Evolutionary conservation across 331 rosid genomes (phyloP), one percentile per base, ranked within the genome.

Genomic region (Dryas integrifolia): DNA sequence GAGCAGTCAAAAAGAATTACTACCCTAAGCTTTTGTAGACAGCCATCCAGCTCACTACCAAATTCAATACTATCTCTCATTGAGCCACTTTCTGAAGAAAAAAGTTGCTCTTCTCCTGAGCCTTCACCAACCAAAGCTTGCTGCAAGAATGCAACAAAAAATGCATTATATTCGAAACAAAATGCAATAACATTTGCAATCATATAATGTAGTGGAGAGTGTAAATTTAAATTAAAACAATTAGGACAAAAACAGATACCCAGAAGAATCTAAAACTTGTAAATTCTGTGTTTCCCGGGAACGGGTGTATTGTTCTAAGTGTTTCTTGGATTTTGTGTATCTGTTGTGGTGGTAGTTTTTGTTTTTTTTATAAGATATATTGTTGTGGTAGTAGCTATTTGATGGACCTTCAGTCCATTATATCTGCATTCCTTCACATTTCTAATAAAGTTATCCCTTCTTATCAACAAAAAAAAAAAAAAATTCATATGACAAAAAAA

Each of bases 51-150:
- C 81, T 88, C 96, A 73, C 77, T 76, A 49, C 85, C 80, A 71
- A 59, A 71, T 58, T 71, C 75, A 65, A 70, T 15, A 55, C 84
- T 79, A 74, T 84, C 83, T 83, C 83, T 92, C 40, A 10, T 49
- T 35, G 84, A 81, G 71, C 84, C 72, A 77, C 76, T 68, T 76
- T 79, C 89, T 46, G 90, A 67, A 67, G 96, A 90, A 85, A 92
- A 92, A 39, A 92, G 96, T 51, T 88, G 92, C 47, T 90, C 92
- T 76, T 92, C 98, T 55, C 90, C 91, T 13, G 84, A 77, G 73
- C 78, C 87, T 80, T 92, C 96, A 18, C 96, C 96, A 80, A 90
- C 98, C 80, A 92, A 88, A 75, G 98, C 94, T 88, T 90, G 90
- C 98, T 92, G 85, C 77, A 80, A 63, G 69, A 83, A 78, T 72